phyloP scores from a whole-genome alignment of 2,329 filamentous ascomycete species.

The Fusarium solani-melongenae region DNA sequence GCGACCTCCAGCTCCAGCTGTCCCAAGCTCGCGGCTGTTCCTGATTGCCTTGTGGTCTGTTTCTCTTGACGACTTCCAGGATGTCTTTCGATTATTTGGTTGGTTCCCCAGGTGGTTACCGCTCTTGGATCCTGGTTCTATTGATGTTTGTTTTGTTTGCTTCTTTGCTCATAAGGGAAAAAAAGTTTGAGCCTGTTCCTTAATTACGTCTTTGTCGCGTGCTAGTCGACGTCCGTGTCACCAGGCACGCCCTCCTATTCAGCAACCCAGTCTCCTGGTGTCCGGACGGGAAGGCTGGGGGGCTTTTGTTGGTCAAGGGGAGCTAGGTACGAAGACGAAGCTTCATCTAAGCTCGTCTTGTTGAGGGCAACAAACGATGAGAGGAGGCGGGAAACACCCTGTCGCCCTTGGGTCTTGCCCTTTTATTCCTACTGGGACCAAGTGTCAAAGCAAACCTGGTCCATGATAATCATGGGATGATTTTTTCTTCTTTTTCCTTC shows the following conservation, averaged over 20 bases:
- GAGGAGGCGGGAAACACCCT: conserved; percentile 7
- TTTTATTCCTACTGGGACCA: conserved; percentile 1
- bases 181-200: not conserved
- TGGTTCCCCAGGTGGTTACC: conserved; percentile 23
- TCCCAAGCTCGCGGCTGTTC: not conserved
- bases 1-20: conserved; percentile 20
- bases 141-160: not conserved
- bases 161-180: not conserved
- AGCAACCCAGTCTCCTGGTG: not conserved
- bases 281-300: conserved; percentile 4
- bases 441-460: conserved; percentile 8
- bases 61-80: conserved; percentile 22
- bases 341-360: not conserved
- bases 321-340: not conserved
- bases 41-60: conserved; percentile 7
- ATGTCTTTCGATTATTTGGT: conserved; percentile 16
- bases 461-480: conserved; percentile 19
- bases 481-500: conserved; percentile 21
- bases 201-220: conserved; percentile 21
- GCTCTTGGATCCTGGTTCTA: conserved; percentile 5
- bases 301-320: not conserved
- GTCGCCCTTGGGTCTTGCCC: not conserved
- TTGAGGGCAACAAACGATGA: not conserved
- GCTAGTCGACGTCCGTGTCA: conserved; percentile 10
- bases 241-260: conserved; percentile 6